A percentile compares a stretch with the other conserved stretches of the same genome.
These are phyloP conservation scores for Paulinella micropora DNA, from an alignment of 78 protist genomes.

Conservation along the genomic window DNA sequence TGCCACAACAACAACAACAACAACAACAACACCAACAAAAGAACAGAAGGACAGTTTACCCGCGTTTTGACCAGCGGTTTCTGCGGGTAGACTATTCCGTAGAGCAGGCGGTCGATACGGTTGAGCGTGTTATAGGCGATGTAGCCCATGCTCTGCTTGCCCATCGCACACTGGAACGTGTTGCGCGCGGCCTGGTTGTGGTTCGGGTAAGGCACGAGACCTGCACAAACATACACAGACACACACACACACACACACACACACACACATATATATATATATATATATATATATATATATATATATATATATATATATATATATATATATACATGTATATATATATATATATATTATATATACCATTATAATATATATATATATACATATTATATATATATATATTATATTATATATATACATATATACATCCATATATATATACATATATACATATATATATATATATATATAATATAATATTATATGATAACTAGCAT, in stretches of 20 bases:
- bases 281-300: background rate
- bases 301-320: background rate
- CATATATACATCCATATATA: background rate
- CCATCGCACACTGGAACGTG: conserved; percentile 97
- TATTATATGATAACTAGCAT: too few relatives aligned
- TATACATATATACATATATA: background rate
- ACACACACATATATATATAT: background rate
- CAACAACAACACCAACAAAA: too few relatives aligned
- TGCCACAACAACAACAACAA: too few relatives aligned
- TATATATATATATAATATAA: too few relatives aligned
- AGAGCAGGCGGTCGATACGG: conserved; percentile 88
- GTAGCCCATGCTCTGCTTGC: conserved; percentile 95
- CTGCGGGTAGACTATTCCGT: conserved; percentile 44
- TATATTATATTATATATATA: background rate
- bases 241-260: background rate
- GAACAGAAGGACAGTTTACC: too few relatives aligned
- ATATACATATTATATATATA: background rate
- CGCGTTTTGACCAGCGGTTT: conserved; percentile 78
- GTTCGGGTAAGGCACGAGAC: conserved; percentile 42
- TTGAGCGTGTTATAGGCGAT: conserved; percentile 86
- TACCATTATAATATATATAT: background rate
- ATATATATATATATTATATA: background rate
- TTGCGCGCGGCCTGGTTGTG: conserved; percentile 99
- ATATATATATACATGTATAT: background rate
- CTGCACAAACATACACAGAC: background rate